phyloP scores from a whole-genome alignment of 495 filamentous ascomycete species.

The Tuber umbilicatum region DNA sequence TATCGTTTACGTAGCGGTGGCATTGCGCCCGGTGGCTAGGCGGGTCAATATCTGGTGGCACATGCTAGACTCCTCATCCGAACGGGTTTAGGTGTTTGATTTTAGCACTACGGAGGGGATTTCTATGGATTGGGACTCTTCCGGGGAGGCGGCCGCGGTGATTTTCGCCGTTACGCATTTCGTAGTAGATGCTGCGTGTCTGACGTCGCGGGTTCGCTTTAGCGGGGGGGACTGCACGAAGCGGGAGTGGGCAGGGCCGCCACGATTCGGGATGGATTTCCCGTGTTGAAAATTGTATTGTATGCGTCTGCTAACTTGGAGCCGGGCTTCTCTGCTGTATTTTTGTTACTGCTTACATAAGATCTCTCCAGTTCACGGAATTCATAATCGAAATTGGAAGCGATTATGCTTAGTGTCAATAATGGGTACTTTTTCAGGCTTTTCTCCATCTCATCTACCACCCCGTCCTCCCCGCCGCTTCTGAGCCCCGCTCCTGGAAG shows the following conservation, averaged over 20 bases:
- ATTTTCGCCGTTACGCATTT: slow-evolving; percentile 14
- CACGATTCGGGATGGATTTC: background rate
- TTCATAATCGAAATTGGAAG: no score
- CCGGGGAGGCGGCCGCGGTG: slow-evolving; percentile 1
- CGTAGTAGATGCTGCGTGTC: background rate
- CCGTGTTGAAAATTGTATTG: slow-evolving; percentile 48
- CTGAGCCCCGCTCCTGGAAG: slow-evolving; percentile 34
- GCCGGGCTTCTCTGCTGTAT: slow-evolving; percentile 12
- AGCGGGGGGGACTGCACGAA: slow-evolving; percentile 12
- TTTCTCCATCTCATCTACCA: no score
- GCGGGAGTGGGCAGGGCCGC: background rate
- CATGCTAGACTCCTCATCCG: slow-evolving; percentile 61
- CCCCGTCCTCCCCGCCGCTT: no score
- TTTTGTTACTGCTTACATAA: background rate
- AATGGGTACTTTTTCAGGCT: no score
- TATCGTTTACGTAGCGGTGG: slow-evolving; percentile 50
- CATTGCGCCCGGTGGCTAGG: slow-evolving; percentile 76
- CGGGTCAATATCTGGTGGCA: slow-evolving; percentile 94
- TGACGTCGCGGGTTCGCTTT: background rate
- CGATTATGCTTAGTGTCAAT: no score
- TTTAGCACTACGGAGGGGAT: slow-evolving; percentile 67
- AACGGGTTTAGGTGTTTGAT: slow-evolving; percentile 58
- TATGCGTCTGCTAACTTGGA: slow-evolving; percentile 59
- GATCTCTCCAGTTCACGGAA: slow-evolving; percentile 65
- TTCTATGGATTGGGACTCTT: slow-evolving; percentile 54